phyloP scores from a whole-genome alignment of 495 filamentous ascomycete species.

The Terfezia claveryi region DNA sequence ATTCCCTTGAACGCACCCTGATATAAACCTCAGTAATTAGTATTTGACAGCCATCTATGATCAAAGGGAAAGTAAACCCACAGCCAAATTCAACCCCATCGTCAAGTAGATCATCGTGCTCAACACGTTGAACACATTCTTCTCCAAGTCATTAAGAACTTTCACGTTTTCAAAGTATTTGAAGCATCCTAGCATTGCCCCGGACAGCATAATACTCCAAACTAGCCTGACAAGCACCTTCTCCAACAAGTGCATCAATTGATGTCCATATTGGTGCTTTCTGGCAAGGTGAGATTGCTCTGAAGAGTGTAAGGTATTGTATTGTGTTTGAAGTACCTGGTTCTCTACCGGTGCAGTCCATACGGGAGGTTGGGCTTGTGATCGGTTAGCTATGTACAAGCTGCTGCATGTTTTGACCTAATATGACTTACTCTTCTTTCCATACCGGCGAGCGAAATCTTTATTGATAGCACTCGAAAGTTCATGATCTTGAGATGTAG shows the following conservation, averaged over 20 bases:
- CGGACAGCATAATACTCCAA: conserved; percentile 3
- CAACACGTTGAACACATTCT: conserved; percentile 9
- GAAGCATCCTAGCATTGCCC: conserved; percentile 5
- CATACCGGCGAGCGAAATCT: too few species aligned
- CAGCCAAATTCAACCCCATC: conserved; percentile 2
- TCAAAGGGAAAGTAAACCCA: neutral
- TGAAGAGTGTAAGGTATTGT: neutral
- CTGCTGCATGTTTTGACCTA: too few species aligned
- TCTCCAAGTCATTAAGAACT: conserved; percentile 2
- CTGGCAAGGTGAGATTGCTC: conserved; percentile 4
- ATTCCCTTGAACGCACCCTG: conserved; percentile 12
- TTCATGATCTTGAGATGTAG: too few species aligned
- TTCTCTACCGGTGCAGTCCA: too few species aligned
- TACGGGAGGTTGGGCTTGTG: too few species aligned
- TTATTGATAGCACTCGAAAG: too few species aligned
- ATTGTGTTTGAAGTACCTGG: conserved; percentile 7
- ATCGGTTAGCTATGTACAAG: too few species aligned
- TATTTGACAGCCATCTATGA: neutral
- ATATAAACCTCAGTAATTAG: neutral
- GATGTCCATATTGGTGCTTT: conserved; percentile 3
- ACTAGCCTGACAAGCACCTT: conserved; percentile 7
- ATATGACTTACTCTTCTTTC: too few species aligned
- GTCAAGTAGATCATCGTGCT: conserved; percentile 8
- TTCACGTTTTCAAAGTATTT: conserved; percentile 8
- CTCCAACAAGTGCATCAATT: conserved; percentile 6